A percentile compares a stretch with the other conserved stretches of the same genome.
Evolutionary conservation across 2,329 filamentous ascomycete genomes (phyloP).

Genomic region (Penicillium sp.): DNA sequence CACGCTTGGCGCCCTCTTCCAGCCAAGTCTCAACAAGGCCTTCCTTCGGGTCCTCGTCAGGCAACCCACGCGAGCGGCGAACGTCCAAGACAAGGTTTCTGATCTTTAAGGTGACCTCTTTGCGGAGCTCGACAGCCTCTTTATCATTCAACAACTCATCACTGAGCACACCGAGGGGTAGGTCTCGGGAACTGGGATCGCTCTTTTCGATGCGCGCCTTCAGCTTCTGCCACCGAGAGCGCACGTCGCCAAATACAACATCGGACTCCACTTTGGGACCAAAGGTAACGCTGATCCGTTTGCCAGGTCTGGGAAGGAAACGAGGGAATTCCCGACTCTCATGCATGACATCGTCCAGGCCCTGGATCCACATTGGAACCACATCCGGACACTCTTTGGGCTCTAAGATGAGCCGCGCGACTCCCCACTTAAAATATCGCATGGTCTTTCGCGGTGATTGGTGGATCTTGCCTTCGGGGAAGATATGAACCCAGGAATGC

Average conservation of each 20-base stretch:
- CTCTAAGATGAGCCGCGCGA: constrained; percentile 87
- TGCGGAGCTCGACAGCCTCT: constrained; percentile 73
- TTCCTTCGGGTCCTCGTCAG: constrained; percentile 74
- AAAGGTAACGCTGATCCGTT: constrained; percentile 48
- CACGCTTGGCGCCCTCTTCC: constrained; percentile 51
- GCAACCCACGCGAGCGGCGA: constrained; percentile 65
- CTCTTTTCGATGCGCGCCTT: constrained; percentile 51
- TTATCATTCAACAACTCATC: constrained; percentile 63
- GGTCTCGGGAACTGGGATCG: constrained; percentile 34
- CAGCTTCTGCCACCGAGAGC: constrained; percentile 69
- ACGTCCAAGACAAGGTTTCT: constrained; percentile 77
- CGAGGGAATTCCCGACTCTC: constrained; percentile 75
- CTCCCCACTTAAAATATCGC: constrained; percentile 98
- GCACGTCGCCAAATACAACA: constrained; percentile 70
- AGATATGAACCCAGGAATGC: constrained; percentile 87
- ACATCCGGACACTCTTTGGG: constrained; percentile 81
- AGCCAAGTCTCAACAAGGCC: constrained; percentile 79
- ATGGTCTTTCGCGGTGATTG: constrained; percentile 74
- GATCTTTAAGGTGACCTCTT: constrained; percentile 74
- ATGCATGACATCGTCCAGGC: constrained; percentile 82
- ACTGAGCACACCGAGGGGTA: constrained; percentile 55
- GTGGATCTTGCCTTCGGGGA: constrained; percentile 92
- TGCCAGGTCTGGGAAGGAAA: constrained; percentile 74
- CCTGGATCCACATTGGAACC: constrained; percentile 91
- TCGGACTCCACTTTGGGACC: constrained; percentile 74